phyloP scores from a whole-genome alignment of 2,329 filamentous ascomycete species.

The Mycosphaerella sp. region DNA sequence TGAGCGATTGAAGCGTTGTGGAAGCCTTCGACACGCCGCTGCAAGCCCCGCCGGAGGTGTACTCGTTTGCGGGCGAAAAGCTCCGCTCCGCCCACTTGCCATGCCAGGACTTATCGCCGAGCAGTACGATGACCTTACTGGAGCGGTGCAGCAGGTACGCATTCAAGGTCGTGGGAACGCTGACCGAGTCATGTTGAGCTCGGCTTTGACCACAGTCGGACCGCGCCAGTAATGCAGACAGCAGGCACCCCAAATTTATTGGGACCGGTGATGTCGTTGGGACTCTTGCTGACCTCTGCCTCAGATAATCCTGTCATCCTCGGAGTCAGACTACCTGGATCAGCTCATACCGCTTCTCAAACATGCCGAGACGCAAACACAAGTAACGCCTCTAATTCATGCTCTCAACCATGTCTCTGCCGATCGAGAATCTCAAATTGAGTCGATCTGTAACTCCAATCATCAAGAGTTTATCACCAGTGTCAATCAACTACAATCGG shows the following conservation, averaged over 20 bases:
- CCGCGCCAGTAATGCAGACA: neutral
- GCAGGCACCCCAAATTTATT: neutral
- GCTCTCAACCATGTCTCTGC: constrained; percentile 75
- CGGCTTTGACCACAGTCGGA: neutral
- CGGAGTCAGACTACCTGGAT: constrained; percentile 90
- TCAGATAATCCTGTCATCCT: constrained; percentile 87
- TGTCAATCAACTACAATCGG: constrained; percentile 86
- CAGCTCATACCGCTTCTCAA: constrained; percentile 91
- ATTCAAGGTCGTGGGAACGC: neutral
- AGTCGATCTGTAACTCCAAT: constrained; percentile 88
- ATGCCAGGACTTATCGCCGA: constrained; percentile 39
- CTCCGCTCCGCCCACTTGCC: neutral
- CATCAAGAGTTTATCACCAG: constrained; percentile 95
- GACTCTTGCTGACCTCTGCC: constrained; percentile 13
- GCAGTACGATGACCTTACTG: constrained; percentile 43
- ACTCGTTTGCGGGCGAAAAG: neutral
- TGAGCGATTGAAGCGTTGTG: neutral
- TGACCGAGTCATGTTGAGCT: no score
- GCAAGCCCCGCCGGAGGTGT: neutral
- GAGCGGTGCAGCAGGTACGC: constrained; percentile 47
- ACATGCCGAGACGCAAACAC: constrained; percentile 72
- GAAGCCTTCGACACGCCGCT: neutral
- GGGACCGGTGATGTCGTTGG: neutral
- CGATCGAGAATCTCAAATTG: constrained; percentile 84
- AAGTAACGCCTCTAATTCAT: constrained; percentile 60